A percentile compares a stretch with the other conserved stretches of the same genome.
Conservation (phyloP, 306 rosid genomes). For the Biancaea sappan region DNA sequence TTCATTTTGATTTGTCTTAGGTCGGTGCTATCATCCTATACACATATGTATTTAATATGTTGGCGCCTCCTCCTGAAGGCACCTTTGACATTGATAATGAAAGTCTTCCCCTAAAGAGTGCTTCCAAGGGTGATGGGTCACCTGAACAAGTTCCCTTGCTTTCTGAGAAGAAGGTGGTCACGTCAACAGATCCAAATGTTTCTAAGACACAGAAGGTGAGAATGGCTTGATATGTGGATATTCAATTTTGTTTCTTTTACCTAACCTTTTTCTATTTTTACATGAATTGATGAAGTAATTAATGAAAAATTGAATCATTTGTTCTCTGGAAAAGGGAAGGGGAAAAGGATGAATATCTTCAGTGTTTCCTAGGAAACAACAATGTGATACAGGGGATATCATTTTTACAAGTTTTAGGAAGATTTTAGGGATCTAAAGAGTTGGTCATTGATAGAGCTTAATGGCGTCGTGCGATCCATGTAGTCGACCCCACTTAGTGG, state of each 20-base stretch:
- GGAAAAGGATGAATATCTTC: not conserved
- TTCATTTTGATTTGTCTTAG: slow-evolving; percentile 47
- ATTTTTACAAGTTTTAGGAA: not conserved
- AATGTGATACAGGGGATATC: not conserved
- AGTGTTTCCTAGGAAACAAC: not conserved
- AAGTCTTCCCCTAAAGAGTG: slow-evolving; percentile 58
- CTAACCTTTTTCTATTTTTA: not conserved
- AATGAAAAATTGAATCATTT: slow-evolving; percentile 15
- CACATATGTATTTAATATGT: slow-evolving; percentile 88
- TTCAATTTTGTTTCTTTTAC: not conserved
- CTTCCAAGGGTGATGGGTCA: slow-evolving; percentile 31
- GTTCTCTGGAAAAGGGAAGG: not conserved
- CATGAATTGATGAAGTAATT: slow-evolving; percentile 9
- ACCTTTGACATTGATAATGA: slow-evolving; percentile 67
- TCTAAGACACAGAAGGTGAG: slow-evolving; percentile 60
- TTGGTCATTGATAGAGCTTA: no score
- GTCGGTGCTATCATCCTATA: slow-evolving; percentile 96
- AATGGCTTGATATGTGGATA: slow-evolving; percentile 19
- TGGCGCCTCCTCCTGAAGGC: slow-evolving; percentile 96
- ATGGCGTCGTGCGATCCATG: no score
- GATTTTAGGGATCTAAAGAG: no score
- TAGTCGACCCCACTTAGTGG: no score
- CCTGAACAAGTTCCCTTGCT: slow-evolving; percentile 77
- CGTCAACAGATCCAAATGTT: slow-evolving; percentile 38
- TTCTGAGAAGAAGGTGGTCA: slow-evolving; percentile 47